Conservation (phyloP, 768 basidiomycete species). For the Lentinula sp. region DNA sequence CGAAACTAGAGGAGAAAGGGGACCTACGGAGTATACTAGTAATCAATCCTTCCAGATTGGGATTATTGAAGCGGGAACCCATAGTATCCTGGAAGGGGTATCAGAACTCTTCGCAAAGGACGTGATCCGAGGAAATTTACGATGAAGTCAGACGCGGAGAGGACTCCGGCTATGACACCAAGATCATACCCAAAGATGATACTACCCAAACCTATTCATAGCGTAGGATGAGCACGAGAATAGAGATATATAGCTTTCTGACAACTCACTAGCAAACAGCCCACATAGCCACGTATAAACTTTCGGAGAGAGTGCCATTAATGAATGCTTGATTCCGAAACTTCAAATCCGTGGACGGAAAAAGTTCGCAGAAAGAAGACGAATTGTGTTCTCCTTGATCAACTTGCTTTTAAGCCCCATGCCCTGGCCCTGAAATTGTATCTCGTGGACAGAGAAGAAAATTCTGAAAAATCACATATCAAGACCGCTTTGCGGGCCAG, state of each 20-base stretch:
- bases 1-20: neutral
- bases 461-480: too few species aligned
- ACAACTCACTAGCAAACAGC: slow-evolving; percentile 35
- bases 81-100: slow-evolving; percentile 20
- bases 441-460: neutral
- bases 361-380: neutral
- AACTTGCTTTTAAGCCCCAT: neutral
- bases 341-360: neutral
- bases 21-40: slow-evolving; percentile 34
- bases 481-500: too few species aligned
- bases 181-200: slow-evolving; percentile 29
- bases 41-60: slow-evolving; percentile 32
- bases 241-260: neutral
- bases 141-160: slow-evolving; percentile 31
- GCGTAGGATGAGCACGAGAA: neutral
- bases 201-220: slow-evolving; percentile 28
- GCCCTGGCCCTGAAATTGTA: neutral
- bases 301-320: slow-evolving; percentile 36
- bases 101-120: neutral
- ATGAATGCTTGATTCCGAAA: neutral
- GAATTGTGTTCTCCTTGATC: neutral
- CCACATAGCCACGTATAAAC: slow-evolving; percentile 50
- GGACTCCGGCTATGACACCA: slow-evolving; percentile 43
- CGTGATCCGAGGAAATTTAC: slow-evolving; percentile 12
- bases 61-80: slow-evolving; percentile 28